Evolutionary conservation across 805 yeast genomes (phyloP).

Genomic region (Cyberlindnera mrakii): DNA sequence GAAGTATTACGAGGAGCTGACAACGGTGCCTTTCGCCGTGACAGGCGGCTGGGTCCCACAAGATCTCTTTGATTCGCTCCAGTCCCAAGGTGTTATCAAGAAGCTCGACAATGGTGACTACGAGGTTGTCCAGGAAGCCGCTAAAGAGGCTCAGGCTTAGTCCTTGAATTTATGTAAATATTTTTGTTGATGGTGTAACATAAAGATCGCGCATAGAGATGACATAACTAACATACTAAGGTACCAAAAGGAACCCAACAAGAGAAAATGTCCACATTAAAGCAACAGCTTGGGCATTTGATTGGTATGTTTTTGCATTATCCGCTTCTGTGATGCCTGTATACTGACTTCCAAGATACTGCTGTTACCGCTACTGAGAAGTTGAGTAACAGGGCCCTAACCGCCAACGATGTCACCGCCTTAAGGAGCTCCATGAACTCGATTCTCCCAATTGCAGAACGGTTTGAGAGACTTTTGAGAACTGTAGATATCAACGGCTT

Average conservation of each 20-base stretch:
- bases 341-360: constrained; percentile 7
- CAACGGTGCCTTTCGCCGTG: constrained; percentile 76
- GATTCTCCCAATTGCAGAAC: constrained; percentile 27
- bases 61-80: constrained; percentile 73
- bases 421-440: constrained; percentile 16
- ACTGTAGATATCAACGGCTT: constrained; percentile 16
- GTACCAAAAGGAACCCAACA: neutral
- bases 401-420: constrained; percentile 13
- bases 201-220: too few species aligned
- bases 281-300: constrained; percentile 14
- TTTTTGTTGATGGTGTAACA: too few species aligned
- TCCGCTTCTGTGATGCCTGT: neutral
- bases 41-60: constrained; percentile 96
- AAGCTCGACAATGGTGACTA: constrained; percentile 56
- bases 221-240: neutral
- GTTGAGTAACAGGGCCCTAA: constrained; percentile 6
- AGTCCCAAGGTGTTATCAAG: constrained; percentile 62
- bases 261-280: constrained; percentile 11
- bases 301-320: constrained; percentile 8
- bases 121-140: constrained; percentile 18
- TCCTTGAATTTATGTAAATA: too few species aligned
- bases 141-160: neutral
- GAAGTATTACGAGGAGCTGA: constrained; percentile 60
- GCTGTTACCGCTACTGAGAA: constrained; percentile 10
- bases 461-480: constrained; percentile 25